Percentiles rank a stretch among this genome's conserved stretches.
Evolutionary conservation across 2,329 filamentous ascomycete genomes (phyloP).

Genomic region (Aspergillus fijiensis): DNA sequence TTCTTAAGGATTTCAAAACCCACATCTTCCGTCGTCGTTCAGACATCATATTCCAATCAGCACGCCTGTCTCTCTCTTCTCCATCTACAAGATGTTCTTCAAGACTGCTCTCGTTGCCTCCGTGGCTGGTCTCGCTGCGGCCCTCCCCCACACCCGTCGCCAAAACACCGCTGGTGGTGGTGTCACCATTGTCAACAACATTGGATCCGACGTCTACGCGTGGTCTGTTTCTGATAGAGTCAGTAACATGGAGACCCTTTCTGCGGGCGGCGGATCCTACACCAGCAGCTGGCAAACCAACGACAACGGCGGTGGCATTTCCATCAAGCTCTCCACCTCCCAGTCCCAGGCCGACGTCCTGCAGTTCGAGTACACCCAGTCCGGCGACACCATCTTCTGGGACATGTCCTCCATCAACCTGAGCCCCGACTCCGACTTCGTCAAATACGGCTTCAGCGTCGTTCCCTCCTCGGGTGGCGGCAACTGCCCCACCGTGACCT

Average conservation of each 20-base stretch:
- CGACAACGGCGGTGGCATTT: conserved; percentile 42
- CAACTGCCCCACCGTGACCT: conserved; percentile 37
- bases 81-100: conserved; percentile 18
- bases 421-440: conserved; percentile 30
- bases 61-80: conserved; percentile 8
- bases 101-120: conserved; percentile 16
- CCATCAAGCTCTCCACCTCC: conserved; percentile 42
- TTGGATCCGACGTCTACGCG: conserved; percentile 38
- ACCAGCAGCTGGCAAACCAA: conserved; percentile 36
- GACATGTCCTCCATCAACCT: conserved; percentile 40
- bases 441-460: conserved; percentile 38
- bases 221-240: conserved; percentile 41
- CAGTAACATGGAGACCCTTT: conserved; percentile 37
- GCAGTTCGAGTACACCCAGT: conserved; percentile 43
- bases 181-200: conserved; percentile 42
- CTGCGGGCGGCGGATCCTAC: conserved; percentile 35
- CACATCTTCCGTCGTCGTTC: not conserved
- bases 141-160: conserved; percentile 26
- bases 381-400: conserved; percentile 35
- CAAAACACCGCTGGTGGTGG: conserved; percentile 21
- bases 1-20: not conserved
- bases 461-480: conserved; percentile 24
- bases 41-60: conserved; percentile 1
- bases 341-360: conserved; percentile 36
- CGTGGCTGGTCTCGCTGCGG: conserved; percentile 16